phyloP scores from a whole-genome alignment of 805 yeast genomes.

The Lipomyces anomalus region DNA sequence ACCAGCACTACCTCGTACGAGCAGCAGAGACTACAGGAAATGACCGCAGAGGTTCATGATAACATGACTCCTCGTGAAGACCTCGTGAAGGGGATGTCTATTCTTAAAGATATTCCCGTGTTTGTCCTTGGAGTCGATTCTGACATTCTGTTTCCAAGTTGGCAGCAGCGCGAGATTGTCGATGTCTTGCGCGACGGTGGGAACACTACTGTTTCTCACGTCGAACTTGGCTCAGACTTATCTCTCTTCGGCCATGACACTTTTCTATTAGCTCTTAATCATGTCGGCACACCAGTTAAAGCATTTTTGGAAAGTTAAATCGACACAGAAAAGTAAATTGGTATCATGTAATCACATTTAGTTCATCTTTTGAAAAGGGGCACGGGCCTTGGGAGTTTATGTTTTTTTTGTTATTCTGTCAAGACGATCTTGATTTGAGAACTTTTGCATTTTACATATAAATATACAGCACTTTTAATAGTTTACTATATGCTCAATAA shows the following conservation, averaged over 20 bases:
- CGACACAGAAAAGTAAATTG: constrained; percentile 2
- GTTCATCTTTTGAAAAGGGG: too few relatives aligned
- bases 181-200: constrained; percentile 44
- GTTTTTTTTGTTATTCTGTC: neutral
- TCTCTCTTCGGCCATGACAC: constrained; percentile 91
- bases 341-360: neutral
- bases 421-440: too few relatives aligned
- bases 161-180: constrained; percentile 87
- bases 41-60: constrained; percentile 33
- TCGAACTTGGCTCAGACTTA: constrained; percentile 69
- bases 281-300: constrained; percentile 73
- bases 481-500: too few relatives aligned
- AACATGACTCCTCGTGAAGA: constrained; percentile 38
- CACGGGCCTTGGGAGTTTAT: neutral
- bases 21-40: constrained; percentile 30
- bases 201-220: constrained; percentile 46
- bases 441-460: too few relatives aligned
- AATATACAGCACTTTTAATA: too few relatives aligned
- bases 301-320: constrained; percentile 44
- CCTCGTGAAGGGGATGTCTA: constrained; percentile 57
- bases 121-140: constrained; percentile 89
- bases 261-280: constrained; percentile 68
- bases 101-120: constrained; percentile 57
- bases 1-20: constrained; percentile 18
- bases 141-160: constrained; percentile 83